Evolutionary conservation across 202 grass and related monocot species (phyloP).

Genomic region (Saccharum hybrid): DNA sequence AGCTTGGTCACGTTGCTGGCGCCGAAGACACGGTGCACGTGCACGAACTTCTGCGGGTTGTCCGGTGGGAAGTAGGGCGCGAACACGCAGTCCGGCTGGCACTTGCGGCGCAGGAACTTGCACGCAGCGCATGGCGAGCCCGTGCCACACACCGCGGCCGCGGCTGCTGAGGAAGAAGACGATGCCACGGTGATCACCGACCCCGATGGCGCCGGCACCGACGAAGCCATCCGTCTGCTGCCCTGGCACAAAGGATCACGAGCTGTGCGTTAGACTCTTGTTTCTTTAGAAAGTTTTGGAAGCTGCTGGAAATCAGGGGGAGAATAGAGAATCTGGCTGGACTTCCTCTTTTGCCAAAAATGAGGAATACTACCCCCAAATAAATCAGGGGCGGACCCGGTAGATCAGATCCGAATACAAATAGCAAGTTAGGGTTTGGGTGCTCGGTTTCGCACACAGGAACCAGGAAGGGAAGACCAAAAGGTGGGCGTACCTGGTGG

Average conservation of each 20-base stretch:
- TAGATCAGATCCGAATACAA: neutral
- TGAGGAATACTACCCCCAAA: slow-evolving; percentile 24
- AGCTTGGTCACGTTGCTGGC: slow-evolving; percentile 98
- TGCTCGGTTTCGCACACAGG: neutral
- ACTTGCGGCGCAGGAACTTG: slow-evolving; percentile 98
- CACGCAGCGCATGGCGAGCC: slow-evolving; percentile 96
- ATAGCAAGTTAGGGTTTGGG: slow-evolving; percentile 1
- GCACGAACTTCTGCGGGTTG: slow-evolving; percentile 98
- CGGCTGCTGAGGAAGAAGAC: slow-evolving; percentile 27
- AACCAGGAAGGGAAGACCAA: neutral
- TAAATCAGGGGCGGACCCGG: slow-evolving; percentile 3
- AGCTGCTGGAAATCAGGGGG: neutral
- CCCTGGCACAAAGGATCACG: slow-evolving; percentile 3
- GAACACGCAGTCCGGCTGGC: slow-evolving; percentile 98
- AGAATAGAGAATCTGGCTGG: slow-evolving; percentile 14
- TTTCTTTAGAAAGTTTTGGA: slow-evolving; percentile 25
- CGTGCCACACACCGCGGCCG: slow-evolving; percentile 54
- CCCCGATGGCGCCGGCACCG: slow-evolving; percentile 57
- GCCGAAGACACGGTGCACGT: slow-evolving; percentile 97
- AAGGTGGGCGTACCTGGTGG: neutral
- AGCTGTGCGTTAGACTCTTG: neutral
- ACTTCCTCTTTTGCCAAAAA: slow-evolving; percentile 35
- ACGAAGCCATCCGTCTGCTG: slow-evolving; percentile 59
- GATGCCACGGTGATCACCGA: slow-evolving; percentile 61
- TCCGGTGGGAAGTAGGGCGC: slow-evolving; percentile 99